Evolutionary conservation across 2,329 filamentous ascomycete genomes (phyloP).

Genomic region (Colletotrichum sp.): DNA sequence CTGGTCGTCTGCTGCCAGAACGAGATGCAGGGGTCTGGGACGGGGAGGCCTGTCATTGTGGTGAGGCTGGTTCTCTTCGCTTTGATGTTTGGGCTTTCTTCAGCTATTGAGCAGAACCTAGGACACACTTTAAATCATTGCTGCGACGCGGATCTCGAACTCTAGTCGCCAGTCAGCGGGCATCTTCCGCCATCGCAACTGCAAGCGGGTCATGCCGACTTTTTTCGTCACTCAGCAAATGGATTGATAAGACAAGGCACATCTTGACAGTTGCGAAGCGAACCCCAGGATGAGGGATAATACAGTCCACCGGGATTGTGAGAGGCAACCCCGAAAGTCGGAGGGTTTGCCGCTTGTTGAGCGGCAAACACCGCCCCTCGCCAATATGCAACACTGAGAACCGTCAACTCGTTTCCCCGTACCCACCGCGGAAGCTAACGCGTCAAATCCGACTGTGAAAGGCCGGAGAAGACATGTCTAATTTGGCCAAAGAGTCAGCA

Average conservation of each 20-base stretch:
- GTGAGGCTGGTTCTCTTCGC: background rate
- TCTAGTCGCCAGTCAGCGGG: background rate
- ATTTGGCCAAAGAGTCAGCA: background rate
- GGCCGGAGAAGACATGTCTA: background rate
- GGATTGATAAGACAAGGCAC: background rate
- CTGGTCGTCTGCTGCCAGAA: slow-evolving; percentile 48
- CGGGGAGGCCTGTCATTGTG: background rate
- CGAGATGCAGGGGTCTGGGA: background rate
- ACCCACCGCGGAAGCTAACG: background rate
- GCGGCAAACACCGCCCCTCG: background rate
- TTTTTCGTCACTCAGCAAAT: background rate
- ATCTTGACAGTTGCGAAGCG: background rate
- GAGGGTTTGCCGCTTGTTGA: background rate
- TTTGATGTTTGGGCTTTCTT: background rate
- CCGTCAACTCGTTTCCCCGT: background rate
- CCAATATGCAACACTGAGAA: background rate
- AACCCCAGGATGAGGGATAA: background rate
- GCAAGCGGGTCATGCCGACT: background rate
- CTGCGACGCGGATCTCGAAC: background rate
- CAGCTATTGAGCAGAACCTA: background rate
- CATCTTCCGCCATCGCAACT: background rate
- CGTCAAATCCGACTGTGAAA: background rate
- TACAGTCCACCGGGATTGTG: background rate
- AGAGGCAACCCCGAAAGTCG: background rate
- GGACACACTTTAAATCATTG: background rate